A percentile compares a stretch with the other conserved stretches of the same genome.
These are phyloP conservation scores for Echites panduratus DNA, from an alignment of 257 asterid species.

Conservation along the genomic window DNA sequence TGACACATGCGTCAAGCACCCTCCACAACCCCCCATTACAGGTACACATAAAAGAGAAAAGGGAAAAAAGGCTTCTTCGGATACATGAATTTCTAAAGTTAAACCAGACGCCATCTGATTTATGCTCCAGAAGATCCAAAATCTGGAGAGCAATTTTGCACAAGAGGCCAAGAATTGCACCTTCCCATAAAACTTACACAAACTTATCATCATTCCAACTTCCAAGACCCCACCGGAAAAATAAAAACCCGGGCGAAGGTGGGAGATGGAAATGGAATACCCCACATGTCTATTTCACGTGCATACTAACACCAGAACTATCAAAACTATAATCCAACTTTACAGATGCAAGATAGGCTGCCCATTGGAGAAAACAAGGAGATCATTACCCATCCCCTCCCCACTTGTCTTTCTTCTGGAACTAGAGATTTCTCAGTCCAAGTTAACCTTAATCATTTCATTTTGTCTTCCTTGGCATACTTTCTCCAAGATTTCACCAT, in stretches of 20 bases:
- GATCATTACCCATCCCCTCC: too few species aligned
- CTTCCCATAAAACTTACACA: conserved; percentile 1
- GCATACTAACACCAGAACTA: background rate
- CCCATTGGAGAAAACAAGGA: background rate
- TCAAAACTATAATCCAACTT: background rate
- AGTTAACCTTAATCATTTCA: background rate
- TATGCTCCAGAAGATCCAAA: background rate
- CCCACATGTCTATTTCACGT: conserved; percentile 11
- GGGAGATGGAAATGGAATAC: background rate
- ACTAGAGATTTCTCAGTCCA: too few species aligned
- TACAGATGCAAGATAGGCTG: background rate
- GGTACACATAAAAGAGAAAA: background rate
- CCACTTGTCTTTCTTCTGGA: too few species aligned
- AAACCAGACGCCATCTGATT: background rate
- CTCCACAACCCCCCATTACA: background rate
- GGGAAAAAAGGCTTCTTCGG: background rate
- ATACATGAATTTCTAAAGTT: background rate
- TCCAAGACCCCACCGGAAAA: conserved; percentile 8
- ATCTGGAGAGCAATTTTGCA: conserved; percentile 1
- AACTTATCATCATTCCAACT: conserved; percentile 4
- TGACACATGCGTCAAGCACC: background rate
- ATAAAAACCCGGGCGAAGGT: background rate
- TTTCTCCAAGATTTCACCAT: background rate
- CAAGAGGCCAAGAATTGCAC: conserved; percentile 2
- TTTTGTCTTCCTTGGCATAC: background rate